These are phyloP conservation scores for Amborella trichopoda DNA, from an alignment of 164 flowering plant genomes.

Conservation along the genomic window DNA sequence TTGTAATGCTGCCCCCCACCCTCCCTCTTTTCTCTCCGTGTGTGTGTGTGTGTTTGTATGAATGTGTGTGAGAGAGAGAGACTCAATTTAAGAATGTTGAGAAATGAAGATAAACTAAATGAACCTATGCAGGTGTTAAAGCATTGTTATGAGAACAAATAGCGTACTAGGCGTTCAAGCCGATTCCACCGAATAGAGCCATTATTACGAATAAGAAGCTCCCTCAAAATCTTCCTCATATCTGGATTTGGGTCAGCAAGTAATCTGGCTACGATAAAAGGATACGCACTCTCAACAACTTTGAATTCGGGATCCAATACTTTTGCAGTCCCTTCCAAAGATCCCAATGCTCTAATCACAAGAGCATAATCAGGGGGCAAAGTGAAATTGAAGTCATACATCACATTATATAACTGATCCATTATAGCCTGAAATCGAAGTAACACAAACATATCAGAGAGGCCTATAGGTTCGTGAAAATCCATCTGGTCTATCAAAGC, in stretches of 20 bases:
- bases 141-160: slow-evolving; percentile 3
- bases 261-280: slow-evolving; percentile 85
- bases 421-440: slow-evolving; percentile 59
- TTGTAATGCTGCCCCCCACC: too few relatives aligned
- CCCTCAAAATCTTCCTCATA: slow-evolving; percentile 85
- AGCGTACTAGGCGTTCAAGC: slow-evolving; percentile 72
- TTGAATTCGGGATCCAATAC: slow-evolving; percentile 82
- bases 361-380: slow-evolving; percentile 95
- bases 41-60: too few relatives aligned
- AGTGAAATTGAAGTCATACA: slow-evolving; percentile 85
- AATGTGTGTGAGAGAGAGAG: too few relatives aligned
- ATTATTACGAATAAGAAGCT: slow-evolving; percentile 72
- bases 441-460: slow-evolving; percentile 5
- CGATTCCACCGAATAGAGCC: slow-evolving; percentile 96
- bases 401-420: slow-evolving; percentile 79
- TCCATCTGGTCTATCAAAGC: background rate
- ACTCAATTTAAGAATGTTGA: too few relatives aligned
- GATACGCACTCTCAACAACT: slow-evolving; percentile 91
- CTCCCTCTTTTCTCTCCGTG: too few relatives aligned
- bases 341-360: slow-evolving; percentile 86
- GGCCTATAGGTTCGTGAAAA: background rate
- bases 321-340: slow-evolving; percentile 97
- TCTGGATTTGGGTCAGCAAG: slow-evolving; percentile 87
- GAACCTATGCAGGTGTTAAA: too few relatives aligned
- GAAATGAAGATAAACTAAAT: too few relatives aligned